Conservation (phyloP, 495 filamentous ascomycete species). For the Evernia prunastri region DNA sequence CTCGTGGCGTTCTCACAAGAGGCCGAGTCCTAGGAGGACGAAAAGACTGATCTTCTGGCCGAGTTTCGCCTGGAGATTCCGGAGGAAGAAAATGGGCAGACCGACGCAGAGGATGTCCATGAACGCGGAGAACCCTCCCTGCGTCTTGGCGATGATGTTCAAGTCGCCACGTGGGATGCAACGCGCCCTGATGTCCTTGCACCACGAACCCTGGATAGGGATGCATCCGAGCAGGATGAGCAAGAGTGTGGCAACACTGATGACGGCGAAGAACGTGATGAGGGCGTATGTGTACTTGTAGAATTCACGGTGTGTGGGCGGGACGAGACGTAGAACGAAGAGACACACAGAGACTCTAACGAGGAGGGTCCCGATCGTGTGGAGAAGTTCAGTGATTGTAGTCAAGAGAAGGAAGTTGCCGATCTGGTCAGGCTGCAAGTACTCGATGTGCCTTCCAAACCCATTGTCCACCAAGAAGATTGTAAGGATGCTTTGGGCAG, state of each 20-base stretch:
- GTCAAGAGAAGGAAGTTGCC: background rate
- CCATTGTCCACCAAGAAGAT: background rate
- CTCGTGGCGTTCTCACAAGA: constrained; percentile 11
- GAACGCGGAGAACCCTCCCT: background rate
- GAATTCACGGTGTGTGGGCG: background rate
- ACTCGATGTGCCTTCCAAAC: constrained; percentile 4
- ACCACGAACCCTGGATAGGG: background rate
- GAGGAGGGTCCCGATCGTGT: background rate
- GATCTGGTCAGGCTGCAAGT: background rate
- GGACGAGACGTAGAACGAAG: constrained; percentile 6
- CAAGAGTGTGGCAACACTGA: background rate
- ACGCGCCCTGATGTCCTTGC: background rate
- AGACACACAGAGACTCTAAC: constrained; percentile 7
- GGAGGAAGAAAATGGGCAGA: constrained; percentile 12
- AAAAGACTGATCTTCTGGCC: constrained; percentile 7
- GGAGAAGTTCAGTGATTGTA: background rate
- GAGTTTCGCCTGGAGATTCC: constrained; percentile 3
- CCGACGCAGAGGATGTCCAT: constrained; percentile 7
- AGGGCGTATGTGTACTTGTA: background rate
- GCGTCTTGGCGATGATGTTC: background rate
- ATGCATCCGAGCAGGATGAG: constrained; percentile 1
- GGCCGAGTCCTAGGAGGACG: constrained; percentile 7
- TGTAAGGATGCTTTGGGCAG: background rate
- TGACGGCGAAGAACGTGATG: background rate
- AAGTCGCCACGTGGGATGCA: constrained; percentile 1